These are phyloP conservation scores for Wallacemonas sp. DNA, from an alignment of 208 protist species.

Conservation along the genomic window DNA sequence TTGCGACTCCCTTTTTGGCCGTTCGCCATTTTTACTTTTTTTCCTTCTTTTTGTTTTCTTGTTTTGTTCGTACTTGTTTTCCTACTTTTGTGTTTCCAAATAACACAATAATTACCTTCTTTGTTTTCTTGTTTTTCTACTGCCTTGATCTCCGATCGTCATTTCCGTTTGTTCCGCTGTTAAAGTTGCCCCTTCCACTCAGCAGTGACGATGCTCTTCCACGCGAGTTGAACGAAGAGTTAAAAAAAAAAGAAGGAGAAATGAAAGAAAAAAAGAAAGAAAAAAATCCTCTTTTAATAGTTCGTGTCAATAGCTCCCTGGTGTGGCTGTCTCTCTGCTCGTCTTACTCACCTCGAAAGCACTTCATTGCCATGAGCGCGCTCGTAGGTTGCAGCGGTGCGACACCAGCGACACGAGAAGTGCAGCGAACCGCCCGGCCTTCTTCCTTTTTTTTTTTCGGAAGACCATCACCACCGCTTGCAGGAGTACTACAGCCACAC, in stretches of 20 bases:
- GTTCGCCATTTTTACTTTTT: constrained; percentile 9
- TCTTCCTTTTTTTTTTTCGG: too few relatives aligned
- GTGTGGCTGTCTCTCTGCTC: too few relatives aligned
- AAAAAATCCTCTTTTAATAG: too few relatives aligned
- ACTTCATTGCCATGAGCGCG: too few relatives aligned
- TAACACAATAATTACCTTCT: constrained; percentile 12
- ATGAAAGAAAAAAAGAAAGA: constrained; percentile 22
- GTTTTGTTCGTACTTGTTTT: constrained; percentile 17
- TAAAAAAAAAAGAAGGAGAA: not conserved
- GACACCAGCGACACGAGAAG: too few relatives aligned
- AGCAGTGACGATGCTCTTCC: too few relatives aligned
- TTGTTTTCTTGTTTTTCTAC: constrained; percentile 17
- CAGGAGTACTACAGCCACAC: too few relatives aligned
- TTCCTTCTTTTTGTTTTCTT: constrained; percentile 17
- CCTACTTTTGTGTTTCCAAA: constrained; percentile 7
- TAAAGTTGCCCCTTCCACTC: constrained; percentile 17
- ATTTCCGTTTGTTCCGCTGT: not conserved
- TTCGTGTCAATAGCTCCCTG: too few relatives aligned
- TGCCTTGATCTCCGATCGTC: constrained; percentile 12
- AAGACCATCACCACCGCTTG: too few relatives aligned
- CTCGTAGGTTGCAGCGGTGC: too few relatives aligned
- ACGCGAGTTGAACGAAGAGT: not conserved
- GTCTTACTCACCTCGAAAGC: too few relatives aligned
- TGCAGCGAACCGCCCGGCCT: too few relatives aligned
- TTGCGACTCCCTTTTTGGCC: constrained; percentile 15